Conservation (phyloP, 257 asterid species). For the Cynanchum wilfordii region DNA sequence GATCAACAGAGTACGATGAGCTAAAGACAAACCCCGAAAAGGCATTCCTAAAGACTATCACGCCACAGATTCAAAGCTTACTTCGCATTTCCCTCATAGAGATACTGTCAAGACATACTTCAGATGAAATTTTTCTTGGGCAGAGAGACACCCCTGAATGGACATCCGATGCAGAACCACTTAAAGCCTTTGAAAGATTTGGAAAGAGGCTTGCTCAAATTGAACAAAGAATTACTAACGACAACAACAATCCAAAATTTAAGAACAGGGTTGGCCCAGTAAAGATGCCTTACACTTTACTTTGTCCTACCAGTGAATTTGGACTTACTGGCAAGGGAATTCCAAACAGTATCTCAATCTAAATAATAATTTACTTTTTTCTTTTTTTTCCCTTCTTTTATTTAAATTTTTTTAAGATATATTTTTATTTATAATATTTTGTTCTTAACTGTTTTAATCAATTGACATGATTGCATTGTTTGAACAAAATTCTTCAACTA, state of each 20-base stretch:
- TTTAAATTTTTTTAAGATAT: too few species aligned
- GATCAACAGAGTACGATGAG: slow-evolving; percentile 56
- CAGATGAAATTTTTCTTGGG: not conserved
- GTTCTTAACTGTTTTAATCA: too few species aligned
- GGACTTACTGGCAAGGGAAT: slow-evolving; percentile 75
- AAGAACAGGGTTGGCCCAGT: slow-evolving; percentile 63
- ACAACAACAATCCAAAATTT: slow-evolving; percentile 44
- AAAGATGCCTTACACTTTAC: slow-evolving; percentile 63
- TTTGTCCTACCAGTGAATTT: slow-evolving; percentile 45
- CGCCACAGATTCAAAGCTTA: slow-evolving; percentile 30
- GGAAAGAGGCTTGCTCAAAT: slow-evolving; percentile 40
- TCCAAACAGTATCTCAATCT: slow-evolving; percentile 57
- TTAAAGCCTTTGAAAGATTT: slow-evolving; percentile 46
- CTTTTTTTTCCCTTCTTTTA: not conserved
- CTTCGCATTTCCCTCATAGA: not conserved
- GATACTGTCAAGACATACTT: not conserved
- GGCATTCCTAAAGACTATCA: slow-evolving; percentile 57
- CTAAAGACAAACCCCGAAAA: slow-evolving; percentile 52
- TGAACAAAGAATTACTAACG: slow-evolving; percentile 23
- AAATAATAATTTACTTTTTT: not conserved
- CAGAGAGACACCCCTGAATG: slow-evolving; percentile 9
- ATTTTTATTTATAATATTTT: too few species aligned
- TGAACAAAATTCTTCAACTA: too few species aligned
- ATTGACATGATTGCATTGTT: too few species aligned
- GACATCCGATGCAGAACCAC: not conserved